Percentiles rank a stretch among this genome's conserved stretches.
phyloP scores from a whole-genome alignment of 306 rosid species.

The Fagus crenata region DNA sequence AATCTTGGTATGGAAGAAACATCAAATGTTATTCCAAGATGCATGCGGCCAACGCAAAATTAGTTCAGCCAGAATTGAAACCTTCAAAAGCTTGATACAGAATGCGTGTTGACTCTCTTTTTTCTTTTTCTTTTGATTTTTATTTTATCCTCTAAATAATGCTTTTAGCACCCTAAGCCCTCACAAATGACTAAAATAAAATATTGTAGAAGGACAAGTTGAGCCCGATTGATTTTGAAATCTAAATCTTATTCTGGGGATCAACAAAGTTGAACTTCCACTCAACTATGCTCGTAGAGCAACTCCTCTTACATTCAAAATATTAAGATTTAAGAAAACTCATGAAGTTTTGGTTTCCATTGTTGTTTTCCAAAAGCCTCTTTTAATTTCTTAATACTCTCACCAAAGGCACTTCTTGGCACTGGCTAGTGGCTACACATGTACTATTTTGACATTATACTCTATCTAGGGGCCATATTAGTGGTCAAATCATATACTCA shows the following conservation, averaged over 20 bases:
- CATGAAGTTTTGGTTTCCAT: neutral
- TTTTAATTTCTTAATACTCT: neutral
- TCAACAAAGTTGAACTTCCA: neutral
- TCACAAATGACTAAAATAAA: neutral
- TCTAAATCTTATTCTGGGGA: neutral
- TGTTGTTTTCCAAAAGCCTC: neutral
- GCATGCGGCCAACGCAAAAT: neutral
- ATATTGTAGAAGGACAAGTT: neutral
- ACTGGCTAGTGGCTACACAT: conserved; percentile 3
- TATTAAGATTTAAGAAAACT: neutral
- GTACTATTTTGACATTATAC: neutral
- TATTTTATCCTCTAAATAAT: neutral
- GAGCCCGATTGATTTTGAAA: neutral
- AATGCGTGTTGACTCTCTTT: neutral
- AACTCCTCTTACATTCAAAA: neutral
- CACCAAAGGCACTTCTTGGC: conserved; percentile 4
- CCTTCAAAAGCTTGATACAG: neutral
- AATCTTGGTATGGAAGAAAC: neutral
- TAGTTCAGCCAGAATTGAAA: neutral
- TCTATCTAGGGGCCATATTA: neutral
- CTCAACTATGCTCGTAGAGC: neutral
- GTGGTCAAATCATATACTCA: neutral
- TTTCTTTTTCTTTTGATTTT: neutral
- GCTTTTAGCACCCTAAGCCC: neutral
- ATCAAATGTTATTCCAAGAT: neutral